phyloP scores from a whole-genome alignment of 225 moss, liverwort and hornwort species.

The Rhytidiadelphus loreus region DNA sequence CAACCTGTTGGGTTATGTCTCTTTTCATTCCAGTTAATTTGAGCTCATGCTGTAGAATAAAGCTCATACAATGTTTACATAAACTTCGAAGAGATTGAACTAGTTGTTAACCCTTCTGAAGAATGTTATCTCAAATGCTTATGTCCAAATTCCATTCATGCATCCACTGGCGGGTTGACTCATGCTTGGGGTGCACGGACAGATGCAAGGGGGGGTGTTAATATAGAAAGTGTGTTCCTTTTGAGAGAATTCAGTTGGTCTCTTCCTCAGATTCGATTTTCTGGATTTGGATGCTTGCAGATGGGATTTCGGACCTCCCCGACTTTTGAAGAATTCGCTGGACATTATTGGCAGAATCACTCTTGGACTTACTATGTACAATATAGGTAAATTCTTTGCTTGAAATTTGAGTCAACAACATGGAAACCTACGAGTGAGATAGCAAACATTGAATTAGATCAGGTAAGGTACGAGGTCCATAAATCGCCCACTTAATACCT shows the following conservation, averaged over 20 bases:
- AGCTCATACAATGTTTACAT: background rate
- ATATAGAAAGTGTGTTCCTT: background rate
- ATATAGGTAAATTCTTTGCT: slow-evolving; percentile 10
- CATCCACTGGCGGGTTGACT: background rate
- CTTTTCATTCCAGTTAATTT: background rate
- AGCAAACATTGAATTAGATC: background rate
- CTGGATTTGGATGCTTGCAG: background rate
- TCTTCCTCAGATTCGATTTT: background rate
- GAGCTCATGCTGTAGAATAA: background rate
- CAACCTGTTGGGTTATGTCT: background rate
- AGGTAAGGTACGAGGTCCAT: too few species aligned
- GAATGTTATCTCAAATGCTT: background rate
- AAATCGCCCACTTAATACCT: too few species aligned
- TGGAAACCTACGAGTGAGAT: background rate
- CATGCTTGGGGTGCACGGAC: background rate
- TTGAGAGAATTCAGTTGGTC: background rate
- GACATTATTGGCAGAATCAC: slow-evolving; percentile 31
- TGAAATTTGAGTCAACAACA: background rate
- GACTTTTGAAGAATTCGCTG: slow-evolving; percentile 16
- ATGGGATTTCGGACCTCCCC: slow-evolving; percentile 19
- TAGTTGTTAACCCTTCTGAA: background rate
- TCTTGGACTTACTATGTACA: slow-evolving; percentile 40
- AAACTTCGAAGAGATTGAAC: background rate
- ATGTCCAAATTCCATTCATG: background rate
- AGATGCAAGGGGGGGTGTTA: background rate